Base-by-base conservation (phyloP, 2,329 filamentous ascomycete species). In the Talaromyces atroroseus region DNA sequence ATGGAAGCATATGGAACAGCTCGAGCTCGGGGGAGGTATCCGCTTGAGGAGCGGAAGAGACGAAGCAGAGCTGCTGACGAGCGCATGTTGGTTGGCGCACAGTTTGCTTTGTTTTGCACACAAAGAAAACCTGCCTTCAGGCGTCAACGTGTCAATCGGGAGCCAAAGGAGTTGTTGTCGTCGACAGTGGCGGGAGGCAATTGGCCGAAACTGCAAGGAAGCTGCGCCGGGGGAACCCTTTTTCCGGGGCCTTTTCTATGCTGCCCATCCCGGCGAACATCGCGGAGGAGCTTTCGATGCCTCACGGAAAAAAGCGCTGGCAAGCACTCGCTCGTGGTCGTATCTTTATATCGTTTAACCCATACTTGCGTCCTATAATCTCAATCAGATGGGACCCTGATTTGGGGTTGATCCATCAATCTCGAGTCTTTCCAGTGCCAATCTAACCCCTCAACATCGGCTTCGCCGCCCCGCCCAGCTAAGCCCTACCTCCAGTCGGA, bases 151-250 rank as follows among this genome's bases (percentile, higher is more conserved):
- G 5, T 16, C n/a, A 42, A 42, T 42, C n/a, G 5, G n/a, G 18
- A 7, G 5, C n/a, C 16, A 8, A 18, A 26, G 42, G 2, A 32
- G 42, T 29, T 7, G 48, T n/a, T 16, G 24, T 24, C 20, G 42
- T 48, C 29, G 26, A 18, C 26, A 16, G 49, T 55, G 34, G 21
- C 42, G 52, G n/a, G 51, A 55, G 34, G 20, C 38, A 16, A 55
- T 38, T 4, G 26, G 18, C 58, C 21, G 49, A 46, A 57, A 26
- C 26, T 29, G 24, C 6, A 47, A 34, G 54, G 58, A 61, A 55
- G 60, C 58, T 60, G 59, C 61, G 57, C 29, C 66, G 66, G 66
- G 24, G 63, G 21, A 52, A 62, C 53, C 29, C 52, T 68, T 68
- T 52, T 64, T 67, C 65, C 65, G 59, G 54, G 20, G 20, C 57